A percentile compares a stretch with the other conserved stretches of the same genome.
Evolutionary conservation across 164 flowering plant species (phyloP).

Genomic region (Nelumbo lutea): DNA sequence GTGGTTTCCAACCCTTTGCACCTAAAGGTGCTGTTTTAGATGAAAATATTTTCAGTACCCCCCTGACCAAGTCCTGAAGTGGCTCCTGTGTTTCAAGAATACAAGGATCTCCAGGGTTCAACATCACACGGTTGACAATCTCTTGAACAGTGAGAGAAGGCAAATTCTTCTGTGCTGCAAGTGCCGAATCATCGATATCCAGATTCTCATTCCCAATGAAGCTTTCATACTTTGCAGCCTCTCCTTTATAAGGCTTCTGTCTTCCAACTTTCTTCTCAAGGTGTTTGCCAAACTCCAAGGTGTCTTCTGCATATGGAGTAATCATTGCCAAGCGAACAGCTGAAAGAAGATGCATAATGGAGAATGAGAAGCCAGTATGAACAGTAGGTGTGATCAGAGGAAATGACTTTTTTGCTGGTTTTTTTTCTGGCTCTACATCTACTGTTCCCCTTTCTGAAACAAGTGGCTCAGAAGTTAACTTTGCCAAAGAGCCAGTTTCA

Average conservation of each 20-base stretch:
- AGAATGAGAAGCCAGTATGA: slow-evolving; percentile 85
- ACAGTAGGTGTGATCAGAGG: slow-evolving; percentile 81
- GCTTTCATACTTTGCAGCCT: slow-evolving; percentile 28
- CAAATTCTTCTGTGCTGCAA: slow-evolving; percentile 23
- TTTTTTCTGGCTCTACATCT: slow-evolving; percentile 53
- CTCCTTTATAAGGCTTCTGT: slow-evolving; percentile 21
- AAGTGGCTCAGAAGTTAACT: slow-evolving; percentile 31
- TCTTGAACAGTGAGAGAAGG: slow-evolving; percentile 83
- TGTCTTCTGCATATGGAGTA: slow-evolving; percentile 58
- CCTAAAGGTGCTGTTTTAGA: slow-evolving; percentile 94
- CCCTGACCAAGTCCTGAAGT: slow-evolving; percentile 91
- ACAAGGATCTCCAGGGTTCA: slow-evolving; percentile 92
- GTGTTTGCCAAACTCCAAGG: slow-evolving; percentile 32
- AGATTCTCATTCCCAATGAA: slow-evolving; percentile 31
- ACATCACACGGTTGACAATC: slow-evolving; percentile 75
- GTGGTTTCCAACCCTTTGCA: slow-evolving; percentile 94
- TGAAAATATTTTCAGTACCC: slow-evolving; percentile 79
- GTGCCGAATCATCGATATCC: slow-evolving; percentile 26
- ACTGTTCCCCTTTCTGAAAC: slow-evolving; percentile 30
- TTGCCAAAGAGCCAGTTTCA: slow-evolving; percentile 29
- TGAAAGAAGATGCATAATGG: slow-evolving; percentile 90
- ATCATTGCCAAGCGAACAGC: slow-evolving; percentile 88
- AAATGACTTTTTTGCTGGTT: slow-evolving; percentile 62
- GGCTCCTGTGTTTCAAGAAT: slow-evolving; percentile 96
- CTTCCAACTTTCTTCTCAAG: slow-evolving; percentile 26